Base-by-base conservation (phyloP, 192 early-diverging fungal species). In the Coemansia sp. region DNA sequence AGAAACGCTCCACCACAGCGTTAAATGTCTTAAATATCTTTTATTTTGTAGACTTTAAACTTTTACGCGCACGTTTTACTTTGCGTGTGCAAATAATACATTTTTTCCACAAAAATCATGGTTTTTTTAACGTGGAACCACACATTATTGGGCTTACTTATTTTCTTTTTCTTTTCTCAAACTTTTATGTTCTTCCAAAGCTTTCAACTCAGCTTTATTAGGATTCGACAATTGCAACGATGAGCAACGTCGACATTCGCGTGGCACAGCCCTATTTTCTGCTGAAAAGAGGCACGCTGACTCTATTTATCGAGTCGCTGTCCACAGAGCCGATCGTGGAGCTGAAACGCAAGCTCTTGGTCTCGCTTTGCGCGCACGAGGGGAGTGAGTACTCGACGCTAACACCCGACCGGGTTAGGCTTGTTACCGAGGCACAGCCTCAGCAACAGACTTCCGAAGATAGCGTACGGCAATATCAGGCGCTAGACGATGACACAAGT, bases 241-340 rank as follows among this genome's bases (percentile, higher is more conserved):
- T 76, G 73, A 64, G 63, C 24, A 51, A 60, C 51, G 35, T 24
- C 12, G 69, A 75, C 36, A 73, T 81, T 48, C 35, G 67, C 33
- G 49, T 36, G 18, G 52, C 48, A 14, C n/a, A 30, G 26, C 81
- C 81, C 11, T 77, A 69, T 48, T 83, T 77, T 53, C 72, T 76
- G 5, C 62, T 77, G 34, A 83, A 83, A 59, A 68, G 81, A 18
- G 81, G 69, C 43, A 20, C 34, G 2, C 55, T 83, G 48, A 83
- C 81, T 11, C 53, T 83, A 20, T 71, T 83, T 51, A 33, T 83
- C 5, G 66, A 66, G 26, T 35, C 72, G 21, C 44, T 38, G 4
- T 56, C 69, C 4, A 63, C 56, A 34, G 60, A 63, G 20, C 68
- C 33, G 26, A 64, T 77, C 26, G 16, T 48, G 16, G n/a, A 48